These are phyloP conservation scores for Cytospora piceae DNA, from an alignment of 2,329 filamentous ascomycete species.

Conservation along the genomic window DNA sequence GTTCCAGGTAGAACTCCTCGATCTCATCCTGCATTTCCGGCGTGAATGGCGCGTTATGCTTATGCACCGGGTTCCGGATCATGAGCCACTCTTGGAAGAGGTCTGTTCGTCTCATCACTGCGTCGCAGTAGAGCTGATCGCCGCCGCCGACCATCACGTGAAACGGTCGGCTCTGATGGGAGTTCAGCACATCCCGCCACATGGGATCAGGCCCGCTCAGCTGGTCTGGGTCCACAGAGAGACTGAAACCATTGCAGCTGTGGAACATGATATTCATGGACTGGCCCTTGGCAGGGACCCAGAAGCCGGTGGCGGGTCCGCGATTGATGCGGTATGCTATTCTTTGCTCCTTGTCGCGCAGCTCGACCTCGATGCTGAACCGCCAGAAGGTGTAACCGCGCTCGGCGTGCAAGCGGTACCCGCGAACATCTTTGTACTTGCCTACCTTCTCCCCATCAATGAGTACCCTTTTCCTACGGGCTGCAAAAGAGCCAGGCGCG, in stretches of 20 bases:
- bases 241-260: slow-evolving; percentile 94
- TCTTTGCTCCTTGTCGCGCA: slow-evolving; percentile 75
- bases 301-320: slow-evolving; percentile 87
- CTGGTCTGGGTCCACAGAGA: slow-evolving; percentile 74
- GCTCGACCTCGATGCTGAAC: slow-evolving; percentile 92
- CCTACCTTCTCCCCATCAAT: slow-evolving; percentile 80
- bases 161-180: slow-evolving; percentile 87
- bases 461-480: slow-evolving; percentile 54
- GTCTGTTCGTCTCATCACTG: slow-evolving; percentile 72
- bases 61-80: slow-evolving; percentile 78
- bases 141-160: slow-evolving; percentile 98
- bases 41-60: slow-evolving; percentile 78
- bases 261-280: slow-evolving; percentile 99
- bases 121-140: slow-evolving; percentile 96
- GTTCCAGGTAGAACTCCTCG: slow-evolving; percentile 83
- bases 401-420: slow-evolving; percentile 81
- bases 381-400: slow-evolving; percentile 94
- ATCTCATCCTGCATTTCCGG: slow-evolving; percentile 84
- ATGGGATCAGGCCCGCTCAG: slow-evolving; percentile 93
- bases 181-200: slow-evolving; percentile 95
- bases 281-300: slow-evolving; percentile 83
- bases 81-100: slow-evolving; percentile 84
- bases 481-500: slow-evolving; percentile 56
- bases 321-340: slow-evolving; percentile 96
- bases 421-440: slow-evolving; percentile 82